Evolutionary conservation across 2,329 filamentous ascomycete species (phyloP).

Genomic region (Elsinoe ampelina): DNA sequence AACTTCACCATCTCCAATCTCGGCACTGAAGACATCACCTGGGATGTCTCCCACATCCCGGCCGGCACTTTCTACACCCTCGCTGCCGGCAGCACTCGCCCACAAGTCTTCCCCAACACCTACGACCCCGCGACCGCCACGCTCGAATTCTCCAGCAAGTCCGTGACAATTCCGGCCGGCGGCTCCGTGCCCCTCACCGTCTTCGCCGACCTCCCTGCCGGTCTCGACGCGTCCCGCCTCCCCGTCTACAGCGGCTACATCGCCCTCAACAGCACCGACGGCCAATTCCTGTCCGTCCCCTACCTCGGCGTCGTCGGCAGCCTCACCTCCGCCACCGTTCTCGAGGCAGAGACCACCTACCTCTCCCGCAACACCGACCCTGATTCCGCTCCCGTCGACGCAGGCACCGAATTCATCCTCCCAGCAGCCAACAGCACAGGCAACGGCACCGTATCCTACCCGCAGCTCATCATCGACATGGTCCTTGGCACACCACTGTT

Average conservation of each 20-base stretch:
- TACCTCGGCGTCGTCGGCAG: constrained; percentile 26
- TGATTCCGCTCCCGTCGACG: constrained; percentile 13
- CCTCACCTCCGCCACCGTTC: constrained; percentile 21
- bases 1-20: constrained; percentile 50
- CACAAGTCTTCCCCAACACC: constrained; percentile 19
- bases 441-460: constrained; percentile 19
- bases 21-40: constrained; percentile 41
- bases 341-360: constrained; percentile 22
- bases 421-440: constrained; percentile 18
- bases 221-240: constrained; percentile 17
- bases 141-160: constrained; percentile 18
- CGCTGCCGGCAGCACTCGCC: constrained; percentile 15
- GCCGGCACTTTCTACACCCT: constrained; percentile 47
- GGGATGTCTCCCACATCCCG: constrained; percentile 44
- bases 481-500: constrained; percentile 17
- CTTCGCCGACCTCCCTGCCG: constrained; percentile 17
- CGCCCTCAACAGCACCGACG: constrained; percentile 19
- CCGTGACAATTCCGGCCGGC: constrained; percentile 17
- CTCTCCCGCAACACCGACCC: constrained; percentile 16
- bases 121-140: constrained; percentile 18
- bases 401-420: constrained; percentile 20
- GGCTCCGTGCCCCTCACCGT: constrained; percentile 20
- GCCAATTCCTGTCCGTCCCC: constrained; percentile 25
- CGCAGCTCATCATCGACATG: constrained; percentile 20
- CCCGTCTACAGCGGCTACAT: constrained; percentile 23